Evolutionary conservation across 208 protist genomes (phyloP).

Genomic region (Plasmodiophora brassicae): DNA sequence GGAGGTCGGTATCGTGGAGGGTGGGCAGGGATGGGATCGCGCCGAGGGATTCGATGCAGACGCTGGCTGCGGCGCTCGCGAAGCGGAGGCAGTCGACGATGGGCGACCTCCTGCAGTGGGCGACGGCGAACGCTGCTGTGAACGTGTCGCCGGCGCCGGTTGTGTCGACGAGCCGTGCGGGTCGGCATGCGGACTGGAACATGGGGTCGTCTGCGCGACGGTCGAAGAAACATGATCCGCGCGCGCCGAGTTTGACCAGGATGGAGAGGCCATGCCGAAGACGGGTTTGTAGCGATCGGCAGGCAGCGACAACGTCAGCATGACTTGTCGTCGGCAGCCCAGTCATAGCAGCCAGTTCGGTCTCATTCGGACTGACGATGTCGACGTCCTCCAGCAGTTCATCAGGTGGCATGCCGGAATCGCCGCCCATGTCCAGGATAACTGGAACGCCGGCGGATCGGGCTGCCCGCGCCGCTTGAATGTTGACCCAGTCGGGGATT

Average conservation of each 20-base stretch:
- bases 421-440: slow-evolving; percentile 38
- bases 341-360: slow-evolving; percentile 28
- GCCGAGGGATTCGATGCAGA: slow-evolving; percentile 17
- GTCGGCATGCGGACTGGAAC: not conserved
- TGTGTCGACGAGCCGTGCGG: slow-evolving; percentile 16
- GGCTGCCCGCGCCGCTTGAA: not conserved
- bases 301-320: slow-evolving; percentile 12
- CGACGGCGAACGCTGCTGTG: slow-evolving; percentile 32
- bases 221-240: slow-evolving; percentile 9
- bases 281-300: not conserved
- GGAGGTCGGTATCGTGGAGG: not conserved
- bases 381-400: not conserved
- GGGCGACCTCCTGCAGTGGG: not conserved
- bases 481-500: slow-evolving; percentile 37
- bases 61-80: slow-evolving; percentile 5
- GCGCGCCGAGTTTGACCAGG: slow-evolving; percentile 35
- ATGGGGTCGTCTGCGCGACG: not conserved
- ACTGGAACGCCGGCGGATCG: slow-evolving; percentile 26
- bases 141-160: slow-evolving; percentile 40
- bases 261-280: slow-evolving; percentile 22
- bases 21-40: not conserved
- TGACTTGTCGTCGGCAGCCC: not conserved
- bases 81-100: not conserved
- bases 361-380: slow-evolving; percentile 21
- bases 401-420: slow-evolving; percentile 29